phyloP scores from a whole-genome alignment of 164 flowering plant genomes.

The Cinnamomum micranthum region DNA sequence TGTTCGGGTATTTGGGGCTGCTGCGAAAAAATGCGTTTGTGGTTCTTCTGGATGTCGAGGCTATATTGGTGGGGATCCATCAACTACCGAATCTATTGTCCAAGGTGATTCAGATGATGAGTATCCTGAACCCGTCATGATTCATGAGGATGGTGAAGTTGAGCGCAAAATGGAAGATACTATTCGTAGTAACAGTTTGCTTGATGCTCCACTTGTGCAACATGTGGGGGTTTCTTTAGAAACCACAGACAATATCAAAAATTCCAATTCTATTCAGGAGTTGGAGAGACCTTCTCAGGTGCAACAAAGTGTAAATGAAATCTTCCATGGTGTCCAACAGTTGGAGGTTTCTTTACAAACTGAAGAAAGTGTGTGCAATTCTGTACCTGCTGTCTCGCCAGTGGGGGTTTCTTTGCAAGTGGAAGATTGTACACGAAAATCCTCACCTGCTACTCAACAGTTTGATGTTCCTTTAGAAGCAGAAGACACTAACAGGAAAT shows the following conservation, averaged over 20 bases:
- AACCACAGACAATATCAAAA: constrained; percentile 1
- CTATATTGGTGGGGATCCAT: constrained; percentile 91
- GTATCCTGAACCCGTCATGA: constrained; percentile 73
- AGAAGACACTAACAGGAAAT: constrained; percentile 10
- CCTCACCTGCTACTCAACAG: constrained; percentile 4
- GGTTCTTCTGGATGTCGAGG: constrained; percentile 84
- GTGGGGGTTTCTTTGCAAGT: constrained; percentile 10
- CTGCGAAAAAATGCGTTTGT: constrained; percentile 93
- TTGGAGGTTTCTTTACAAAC: constrained; percentile 17
- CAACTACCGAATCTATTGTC: constrained; percentile 58
- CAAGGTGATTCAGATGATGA: constrained; percentile 97
- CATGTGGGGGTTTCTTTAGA: constrained; percentile 12
- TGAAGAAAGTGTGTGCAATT: constrained; percentile 17
- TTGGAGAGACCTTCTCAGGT: constrained; percentile 5
- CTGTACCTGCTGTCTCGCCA: constrained; percentile 14
- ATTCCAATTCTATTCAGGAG: neutral
- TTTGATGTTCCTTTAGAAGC: neutral
- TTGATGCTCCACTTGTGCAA: constrained; percentile 17
- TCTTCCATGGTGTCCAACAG: constrained; percentile 11
- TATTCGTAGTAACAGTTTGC: neutral
- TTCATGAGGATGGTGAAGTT: constrained; percentile 42
- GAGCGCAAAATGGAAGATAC: constrained; percentile 3
- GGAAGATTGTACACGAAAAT: constrained; percentile 19
- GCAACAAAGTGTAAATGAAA: constrained; percentile 7
- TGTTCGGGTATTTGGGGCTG: constrained; percentile 97